Percentiles rank a stretch among this genome's conserved stretches.
Conservation (phyloP, 805 yeast genomes). For the Citeromyces matritensis region DNA sequence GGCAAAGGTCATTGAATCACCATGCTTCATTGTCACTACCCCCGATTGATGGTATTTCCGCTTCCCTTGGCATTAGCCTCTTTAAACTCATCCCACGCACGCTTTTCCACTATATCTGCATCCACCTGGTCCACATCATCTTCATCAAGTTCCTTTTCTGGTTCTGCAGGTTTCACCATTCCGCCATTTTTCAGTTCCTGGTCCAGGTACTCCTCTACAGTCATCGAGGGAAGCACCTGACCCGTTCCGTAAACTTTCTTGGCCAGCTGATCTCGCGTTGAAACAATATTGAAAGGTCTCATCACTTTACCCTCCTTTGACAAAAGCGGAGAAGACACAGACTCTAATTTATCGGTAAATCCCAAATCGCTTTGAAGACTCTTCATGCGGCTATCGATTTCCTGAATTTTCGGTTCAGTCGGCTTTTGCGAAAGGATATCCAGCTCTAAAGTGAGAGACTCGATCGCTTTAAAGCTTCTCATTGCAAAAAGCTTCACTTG, state of each 20-base stretch:
- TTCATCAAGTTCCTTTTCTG: conserved; percentile 34
- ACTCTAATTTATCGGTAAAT: conserved; percentile 56
- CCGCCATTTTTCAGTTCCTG: conserved; percentile 80
- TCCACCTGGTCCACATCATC: conserved; percentile 50
- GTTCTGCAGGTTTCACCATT: conserved; percentile 29
- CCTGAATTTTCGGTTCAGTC: conserved; percentile 7
- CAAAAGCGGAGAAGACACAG: conserved; percentile 32
- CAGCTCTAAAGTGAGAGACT: conserved; percentile 47
- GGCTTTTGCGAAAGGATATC: conserved; percentile 41
- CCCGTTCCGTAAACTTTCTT: conserved; percentile 80
- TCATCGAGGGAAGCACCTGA: conserved; percentile 84
- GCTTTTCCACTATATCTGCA: conserved; percentile 52
- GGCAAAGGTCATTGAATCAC: too few relatives aligned
- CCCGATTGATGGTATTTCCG: conserved; percentile 72
- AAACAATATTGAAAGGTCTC: conserved; percentile 69
- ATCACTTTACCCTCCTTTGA: conserved; percentile 66
- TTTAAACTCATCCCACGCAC: conserved; percentile 90
- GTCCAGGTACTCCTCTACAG: conserved; percentile 83
- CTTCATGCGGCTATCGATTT: conserved; percentile 5
- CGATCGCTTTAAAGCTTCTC: conserved; percentile 39
- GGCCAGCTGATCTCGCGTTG: conserved; percentile 38
- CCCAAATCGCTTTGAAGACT: conserved; percentile 7
- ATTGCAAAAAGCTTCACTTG: conserved; percentile 38
- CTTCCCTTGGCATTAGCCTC: conserved; percentile 80
- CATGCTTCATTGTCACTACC: conserved; percentile 14